Evolutionary conservation across 495 filamentous ascomycete species (phyloP).

Genomic region (Haplographium delicatum): DNA sequence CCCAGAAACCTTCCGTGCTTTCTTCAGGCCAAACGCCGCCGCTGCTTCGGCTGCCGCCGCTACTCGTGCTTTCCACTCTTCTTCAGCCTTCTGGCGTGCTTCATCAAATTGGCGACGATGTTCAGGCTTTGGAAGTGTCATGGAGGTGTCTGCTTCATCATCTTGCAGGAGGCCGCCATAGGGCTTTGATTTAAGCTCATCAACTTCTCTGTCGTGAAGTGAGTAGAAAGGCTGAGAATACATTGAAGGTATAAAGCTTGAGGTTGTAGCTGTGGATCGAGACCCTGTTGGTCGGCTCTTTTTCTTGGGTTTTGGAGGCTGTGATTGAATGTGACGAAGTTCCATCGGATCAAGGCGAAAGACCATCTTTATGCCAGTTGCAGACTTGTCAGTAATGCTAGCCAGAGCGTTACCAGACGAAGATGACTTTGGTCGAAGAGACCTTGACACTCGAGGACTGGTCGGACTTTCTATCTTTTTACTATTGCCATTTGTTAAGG

Average conservation of each 20-base stretch:
- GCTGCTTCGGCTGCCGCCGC: constrained; percentile 39
- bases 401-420: constrained; percentile 21
- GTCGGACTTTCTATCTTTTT: constrained; percentile 9
- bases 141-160: constrained; percentile 83
- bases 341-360: constrained; percentile 57
- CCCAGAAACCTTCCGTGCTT: constrained; percentile 64
- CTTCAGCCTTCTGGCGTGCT: constrained; percentile 83
- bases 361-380: constrained; percentile 46
- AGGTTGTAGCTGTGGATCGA: constrained; percentile 32
- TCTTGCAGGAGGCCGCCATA: constrained; percentile 92
- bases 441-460: constrained; percentile 29
- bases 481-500: constrained; percentile 18
- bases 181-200: constrained; percentile 86
- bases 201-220: constrained; percentile 79
- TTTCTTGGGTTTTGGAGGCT: constrained; percentile 43
- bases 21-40: constrained; percentile 43
- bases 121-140: constrained; percentile 70
- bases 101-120: constrained; percentile 84
- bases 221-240: constrained; percentile 70
- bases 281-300: constrained; percentile 30
- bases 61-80: constrained; percentile 73
- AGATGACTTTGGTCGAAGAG: constrained; percentile 27
- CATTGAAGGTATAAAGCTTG: constrained; percentile 52
- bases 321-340: constrained; percentile 53
- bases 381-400: constrained; percentile 29